A percentile compares a stretch with the other conserved stretches of the same genome.
These are phyloP conservation scores for Dalechampia spathulata DNA, from an alignment of 441 rosid species.

Conservation along the genomic window DNA sequence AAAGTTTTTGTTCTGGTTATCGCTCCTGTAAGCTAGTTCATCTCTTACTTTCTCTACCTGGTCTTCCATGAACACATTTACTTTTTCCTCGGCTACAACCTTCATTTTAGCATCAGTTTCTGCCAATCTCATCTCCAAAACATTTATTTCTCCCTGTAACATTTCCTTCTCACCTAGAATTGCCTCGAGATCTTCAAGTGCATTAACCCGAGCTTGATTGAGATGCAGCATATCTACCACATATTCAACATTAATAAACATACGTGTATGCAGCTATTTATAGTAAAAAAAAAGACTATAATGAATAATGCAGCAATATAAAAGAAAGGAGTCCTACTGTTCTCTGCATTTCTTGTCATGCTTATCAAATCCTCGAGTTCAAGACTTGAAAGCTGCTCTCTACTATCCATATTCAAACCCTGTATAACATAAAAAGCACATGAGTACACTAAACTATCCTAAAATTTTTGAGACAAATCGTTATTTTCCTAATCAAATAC, in stretches of 20 bases:
- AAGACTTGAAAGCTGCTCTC: conserved; percentile 36
- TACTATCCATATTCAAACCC: conserved; percentile 41
- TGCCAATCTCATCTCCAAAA: conserved; percentile 60
- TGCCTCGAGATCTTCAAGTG: conserved; percentile 62
- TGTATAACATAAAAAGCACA: conserved; percentile 22
- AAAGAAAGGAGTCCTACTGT: conserved; percentile 38
- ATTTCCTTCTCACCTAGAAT: conserved; percentile 70
- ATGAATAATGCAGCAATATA: conserved; percentile 7
- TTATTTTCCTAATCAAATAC: not conserved
- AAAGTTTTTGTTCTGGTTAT: conserved; percentile 19
- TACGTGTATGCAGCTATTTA: not conserved
- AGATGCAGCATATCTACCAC: conserved; percentile 73
- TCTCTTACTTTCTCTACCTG: conserved; percentile 61
- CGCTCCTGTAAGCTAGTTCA: conserved; percentile 42
- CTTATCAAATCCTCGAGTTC: conserved; percentile 59
- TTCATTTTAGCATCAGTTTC: conserved; percentile 80
- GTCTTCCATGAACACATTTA: conserved; percentile 57
- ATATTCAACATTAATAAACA: conserved; percentile 11
- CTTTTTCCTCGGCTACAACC: conserved; percentile 72
- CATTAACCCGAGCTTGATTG: conserved; percentile 72
- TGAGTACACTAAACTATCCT: not conserved
- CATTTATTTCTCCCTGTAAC: conserved; percentile 65
- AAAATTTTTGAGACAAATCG: not conserved
- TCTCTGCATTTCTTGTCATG: conserved; percentile 82
- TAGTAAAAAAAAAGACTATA: conserved; percentile 1